phyloP scores from a whole-genome alignment of 1,284 basidiomycete species.

The Mycena citricolor region DNA sequence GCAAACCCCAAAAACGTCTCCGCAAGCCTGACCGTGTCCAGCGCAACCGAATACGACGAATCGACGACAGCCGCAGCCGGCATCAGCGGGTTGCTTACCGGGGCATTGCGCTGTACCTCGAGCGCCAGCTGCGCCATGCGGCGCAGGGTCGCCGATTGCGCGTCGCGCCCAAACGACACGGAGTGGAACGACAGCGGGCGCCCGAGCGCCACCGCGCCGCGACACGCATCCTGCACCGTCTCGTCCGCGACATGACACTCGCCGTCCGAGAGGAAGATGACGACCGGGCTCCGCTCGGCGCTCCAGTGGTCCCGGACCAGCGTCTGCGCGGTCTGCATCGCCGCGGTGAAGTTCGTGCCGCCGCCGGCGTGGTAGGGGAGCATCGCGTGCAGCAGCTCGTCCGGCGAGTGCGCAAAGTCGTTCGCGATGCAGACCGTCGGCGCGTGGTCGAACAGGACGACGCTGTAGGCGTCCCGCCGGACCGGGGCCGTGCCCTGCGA shows the following conservation, averaged over 20 bases:
- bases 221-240: constrained; percentile 46
- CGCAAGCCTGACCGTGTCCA: constrained; percentile 56
- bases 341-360: constrained; percentile 50
- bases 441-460: constrained; percentile 48
- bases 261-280: constrained; percentile 67
- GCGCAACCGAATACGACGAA: constrained; percentile 52
- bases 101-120: constrained; percentile 48
- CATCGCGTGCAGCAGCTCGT: constrained; percentile 42
- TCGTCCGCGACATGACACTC: constrained; percentile 44
- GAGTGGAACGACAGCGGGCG: constrained; percentile 59
- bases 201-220: constrained; percentile 49
- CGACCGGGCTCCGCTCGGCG: constrained; percentile 55
- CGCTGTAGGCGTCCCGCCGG: constrained; percentile 57
- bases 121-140: constrained; percentile 55
- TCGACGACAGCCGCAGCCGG: constrained; percentile 36
- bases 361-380: constrained; percentile 35
- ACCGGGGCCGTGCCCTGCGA: constrained; percentile 24
- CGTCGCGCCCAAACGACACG: constrained; percentile 50
- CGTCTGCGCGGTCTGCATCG: constrained; percentile 37
- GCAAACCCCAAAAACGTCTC: constrained; percentile 65
- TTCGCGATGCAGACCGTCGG: constrained; percentile 37
- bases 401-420: constrained; percentile 50
- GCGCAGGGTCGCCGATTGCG: constrained; percentile 37
- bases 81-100: constrained; percentile 43
- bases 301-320: constrained; percentile 54